phyloP scores from a whole-genome alignment of 208 protist species.

The Angomonas deanei region DNA sequence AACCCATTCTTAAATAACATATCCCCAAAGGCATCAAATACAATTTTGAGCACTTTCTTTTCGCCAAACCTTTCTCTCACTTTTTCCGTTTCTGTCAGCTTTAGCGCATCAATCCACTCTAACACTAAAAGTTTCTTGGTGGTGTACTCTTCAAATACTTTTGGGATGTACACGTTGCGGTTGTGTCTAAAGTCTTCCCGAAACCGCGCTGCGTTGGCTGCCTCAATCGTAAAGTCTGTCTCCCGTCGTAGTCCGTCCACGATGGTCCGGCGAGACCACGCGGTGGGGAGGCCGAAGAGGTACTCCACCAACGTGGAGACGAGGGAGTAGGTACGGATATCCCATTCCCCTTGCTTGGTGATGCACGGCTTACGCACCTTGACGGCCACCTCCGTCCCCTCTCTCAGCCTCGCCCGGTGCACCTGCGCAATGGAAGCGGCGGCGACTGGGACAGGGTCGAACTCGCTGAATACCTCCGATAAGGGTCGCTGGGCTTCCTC shows the following conservation, averaged over 20 bases:
- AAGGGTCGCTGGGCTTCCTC: constrained; percentile 50
- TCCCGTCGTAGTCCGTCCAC: constrained; percentile 72
- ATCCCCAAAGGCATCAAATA: constrained; percentile 87
- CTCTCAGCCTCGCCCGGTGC: constrained; percentile 60
- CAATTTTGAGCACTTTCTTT: constrained; percentile 34
- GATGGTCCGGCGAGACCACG: constrained; percentile 58
- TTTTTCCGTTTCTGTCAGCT: constrained; percentile 55
- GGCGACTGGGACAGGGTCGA: constrained; percentile 88
- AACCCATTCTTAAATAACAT: constrained; percentile 94
- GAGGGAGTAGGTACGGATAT: constrained; percentile 70
- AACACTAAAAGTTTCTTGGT: constrained; percentile 79
- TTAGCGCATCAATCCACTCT: constrained; percentile 91
- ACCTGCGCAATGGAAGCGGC: constrained; percentile 95
- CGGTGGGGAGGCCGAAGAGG: constrained; percentile 72
- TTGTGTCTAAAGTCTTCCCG: constrained; percentile 29
- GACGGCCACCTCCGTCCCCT: constrained; percentile 76
- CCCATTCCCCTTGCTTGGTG: constrained; percentile 67
- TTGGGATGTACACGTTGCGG: constrained; percentile 55
- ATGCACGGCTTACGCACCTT: constrained; percentile 93
- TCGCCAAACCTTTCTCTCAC: constrained; percentile 50
- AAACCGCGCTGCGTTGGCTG: constrained; percentile 53
- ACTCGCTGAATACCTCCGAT: constrained; percentile 78
- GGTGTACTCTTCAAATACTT: constrained; percentile 46
- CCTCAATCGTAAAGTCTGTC: constrained; percentile 82
- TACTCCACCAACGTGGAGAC: constrained; percentile 54